Conservation (phyloP, 352 stramenopile genomes). For the Phytophthora niederhauseri region DNA sequence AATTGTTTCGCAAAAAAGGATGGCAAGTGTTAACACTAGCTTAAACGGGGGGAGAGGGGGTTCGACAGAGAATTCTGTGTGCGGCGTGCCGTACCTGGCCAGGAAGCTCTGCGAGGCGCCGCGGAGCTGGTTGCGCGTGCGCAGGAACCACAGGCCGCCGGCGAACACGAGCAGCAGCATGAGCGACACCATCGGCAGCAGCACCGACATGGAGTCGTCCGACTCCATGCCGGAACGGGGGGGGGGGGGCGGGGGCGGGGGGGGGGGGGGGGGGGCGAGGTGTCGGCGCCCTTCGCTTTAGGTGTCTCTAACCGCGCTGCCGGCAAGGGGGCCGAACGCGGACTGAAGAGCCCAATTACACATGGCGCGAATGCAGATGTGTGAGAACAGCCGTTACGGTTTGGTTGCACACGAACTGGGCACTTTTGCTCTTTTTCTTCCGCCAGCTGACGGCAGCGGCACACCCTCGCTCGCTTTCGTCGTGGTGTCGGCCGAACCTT, state of each 20-base stretch:
- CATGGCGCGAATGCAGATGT: background rate
- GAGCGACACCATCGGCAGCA: conserved; percentile 71
- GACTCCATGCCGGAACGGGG: conserved; percentile 20
- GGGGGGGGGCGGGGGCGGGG: too few species aligned
- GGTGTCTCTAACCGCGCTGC: background rate
- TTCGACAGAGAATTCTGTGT: background rate
- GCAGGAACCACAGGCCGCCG: conserved; percentile 70
- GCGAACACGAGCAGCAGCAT: conserved; percentile 73
- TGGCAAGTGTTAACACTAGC: background rate
- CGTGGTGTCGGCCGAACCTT: conserved; percentile 7
- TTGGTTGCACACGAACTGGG: conserved; percentile 18
- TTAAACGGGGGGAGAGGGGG: background rate
- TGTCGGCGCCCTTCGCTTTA: conserved; percentile 5
- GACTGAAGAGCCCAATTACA: conserved; percentile 16
- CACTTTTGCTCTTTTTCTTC: conserved; percentile 22
- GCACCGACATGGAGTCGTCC: conserved; percentile 61
- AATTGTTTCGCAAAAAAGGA: background rate
- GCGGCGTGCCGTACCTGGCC: conserved; percentile 33
- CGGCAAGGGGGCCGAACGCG: conserved; percentile 6
- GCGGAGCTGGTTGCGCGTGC: conserved; percentile 46
- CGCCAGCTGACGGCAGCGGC: conserved; percentile 8
- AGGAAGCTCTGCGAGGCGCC: conserved; percentile 52
- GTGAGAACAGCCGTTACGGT: conserved; percentile 13
- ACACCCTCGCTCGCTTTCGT: background rate
- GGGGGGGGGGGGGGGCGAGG: background rate